phyloP scores from a whole-genome alignment of 2,329 filamentous ascomycete genomes.

The Diaporthe sp. region DNA sequence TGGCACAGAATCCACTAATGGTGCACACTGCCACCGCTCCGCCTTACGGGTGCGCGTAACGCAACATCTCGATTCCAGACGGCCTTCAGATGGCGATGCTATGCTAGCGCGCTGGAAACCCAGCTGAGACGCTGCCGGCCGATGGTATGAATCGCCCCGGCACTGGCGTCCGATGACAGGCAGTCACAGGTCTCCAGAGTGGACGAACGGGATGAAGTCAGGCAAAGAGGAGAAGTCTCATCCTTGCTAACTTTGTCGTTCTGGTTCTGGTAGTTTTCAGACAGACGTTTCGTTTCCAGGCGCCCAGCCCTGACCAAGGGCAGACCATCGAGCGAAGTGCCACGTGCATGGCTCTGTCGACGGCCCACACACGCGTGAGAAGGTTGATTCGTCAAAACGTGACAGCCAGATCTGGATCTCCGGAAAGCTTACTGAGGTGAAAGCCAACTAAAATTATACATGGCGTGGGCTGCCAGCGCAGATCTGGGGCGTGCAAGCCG shows the following conservation, averaged over 20 bases:
- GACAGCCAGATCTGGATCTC: constrained; percentile 23
- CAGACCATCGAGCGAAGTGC: constrained; percentile 2
- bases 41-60: constrained; percentile 9
- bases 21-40: constrained; percentile 22
- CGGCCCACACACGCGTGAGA: neutral
- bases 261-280: neutral
- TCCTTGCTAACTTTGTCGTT: neutral
- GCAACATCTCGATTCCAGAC: neutral
- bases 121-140: constrained; percentile 17
- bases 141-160: neutral
- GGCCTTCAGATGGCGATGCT: constrained; percentile 4
- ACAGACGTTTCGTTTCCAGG: neutral
- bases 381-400: neutral
- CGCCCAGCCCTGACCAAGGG: neutral
- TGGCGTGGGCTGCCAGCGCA: neutral
- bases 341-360: constrained; percentile 9
- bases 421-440: constrained; percentile 9
- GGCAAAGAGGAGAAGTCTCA: neutral
- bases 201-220: constrained; percentile 12
- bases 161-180: neutral
- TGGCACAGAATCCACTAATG: neutral
- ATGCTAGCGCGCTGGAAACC: constrained; percentile 1
- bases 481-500: neutral
- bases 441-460: constrained; percentile 7
- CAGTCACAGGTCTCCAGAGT: constrained; percentile 2